A percentile compares a stretch with the other conserved stretches of the same genome.
phyloP scores from a whole-genome alignment of 768 basidiomycete species.

The Clavaria fumosa region DNA sequence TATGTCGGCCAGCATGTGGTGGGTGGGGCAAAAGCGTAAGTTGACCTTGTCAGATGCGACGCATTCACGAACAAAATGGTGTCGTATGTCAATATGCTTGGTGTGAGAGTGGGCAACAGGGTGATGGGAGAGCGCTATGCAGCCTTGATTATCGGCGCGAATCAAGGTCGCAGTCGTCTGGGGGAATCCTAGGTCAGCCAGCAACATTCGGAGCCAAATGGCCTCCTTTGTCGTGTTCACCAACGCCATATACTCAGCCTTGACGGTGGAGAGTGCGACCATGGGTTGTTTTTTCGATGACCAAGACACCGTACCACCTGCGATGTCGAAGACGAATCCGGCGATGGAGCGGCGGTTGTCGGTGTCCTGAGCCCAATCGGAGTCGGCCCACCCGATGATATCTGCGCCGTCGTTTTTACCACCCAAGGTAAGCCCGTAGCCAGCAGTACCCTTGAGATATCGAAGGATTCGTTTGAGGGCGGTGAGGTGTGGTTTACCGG shows the following conservation, averaged over 20 bases:
- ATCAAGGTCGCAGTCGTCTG: slow-evolving; percentile 7
- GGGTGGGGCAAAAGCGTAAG: slow-evolving; percentile 7
- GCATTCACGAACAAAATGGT: slow-evolving; percentile 18
- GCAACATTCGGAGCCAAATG: slow-evolving; percentile 19
- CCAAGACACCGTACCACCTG: slow-evolving; percentile 26
- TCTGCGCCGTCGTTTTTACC: neutral
- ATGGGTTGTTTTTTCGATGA: slow-evolving; percentile 23
- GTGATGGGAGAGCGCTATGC: slow-evolving; percentile 13
- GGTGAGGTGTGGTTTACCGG: slow-evolving; percentile 14
- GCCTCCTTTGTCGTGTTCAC: slow-evolving; percentile 20
- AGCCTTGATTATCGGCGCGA: slow-evolving; percentile 18
- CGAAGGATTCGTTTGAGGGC: slow-evolving; percentile 11
- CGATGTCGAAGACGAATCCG: slow-evolving; percentile 20
- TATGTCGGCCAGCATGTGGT: slow-evolving; percentile 18
- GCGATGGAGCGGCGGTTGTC: slow-evolving; percentile 16
- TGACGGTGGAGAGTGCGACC: slow-evolving; percentile 24
- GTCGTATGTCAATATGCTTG: slow-evolving; percentile 24
- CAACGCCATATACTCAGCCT: slow-evolving; percentile 29
- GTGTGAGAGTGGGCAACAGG: slow-evolving; percentile 16
- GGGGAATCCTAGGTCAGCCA: slow-evolving; percentile 9
- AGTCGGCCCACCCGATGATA: slow-evolving; percentile 10
- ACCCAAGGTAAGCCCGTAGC: slow-evolving; percentile 8
- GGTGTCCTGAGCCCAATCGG: slow-evolving; percentile 15
- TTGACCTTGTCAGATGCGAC: slow-evolving; percentile 9
- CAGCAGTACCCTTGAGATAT: slow-evolving; percentile 10